A percentile compares a stretch with the other conserved stretches of the same genome.
These are phyloP conservation scores for Chaetomidium leptoderma DNA, from an alignment of 495 filamentous ascomycete species.

Conservation along the genomic window DNA sequence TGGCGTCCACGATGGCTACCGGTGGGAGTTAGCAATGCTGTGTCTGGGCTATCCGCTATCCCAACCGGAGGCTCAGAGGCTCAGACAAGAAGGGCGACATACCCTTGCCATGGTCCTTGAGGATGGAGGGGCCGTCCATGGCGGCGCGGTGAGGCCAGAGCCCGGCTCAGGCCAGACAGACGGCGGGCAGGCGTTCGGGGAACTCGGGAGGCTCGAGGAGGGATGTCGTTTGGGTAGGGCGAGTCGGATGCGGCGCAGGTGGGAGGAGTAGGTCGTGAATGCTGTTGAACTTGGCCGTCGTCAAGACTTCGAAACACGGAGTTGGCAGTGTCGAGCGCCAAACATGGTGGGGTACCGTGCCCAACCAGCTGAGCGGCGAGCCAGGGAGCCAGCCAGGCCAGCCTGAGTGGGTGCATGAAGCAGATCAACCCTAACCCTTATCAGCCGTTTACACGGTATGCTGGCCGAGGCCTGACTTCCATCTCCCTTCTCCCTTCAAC, in stretches of 20 bases:
- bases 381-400: too few species aligned
- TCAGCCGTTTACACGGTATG: too few species aligned
- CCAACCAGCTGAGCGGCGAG: neutral
- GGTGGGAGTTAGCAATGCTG: slow-evolving; percentile 1
- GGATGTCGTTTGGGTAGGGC: neutral
- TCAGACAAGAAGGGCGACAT: too few species aligned
- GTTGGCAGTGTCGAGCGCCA: slow-evolving; percentile 8
- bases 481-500: too few species aligned
- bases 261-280: neutral
- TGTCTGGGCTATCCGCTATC: too few species aligned
- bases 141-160: slow-evolving; percentile 17
- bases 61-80: too few species aligned
- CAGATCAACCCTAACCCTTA: slow-evolving; percentile 15
- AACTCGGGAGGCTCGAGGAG: neutral
- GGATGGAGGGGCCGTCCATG: slow-evolving; percentile 36
- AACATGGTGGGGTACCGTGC: slow-evolving; percentile 12
- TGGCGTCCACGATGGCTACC: slow-evolving; percentile 45
- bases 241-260: neutral
- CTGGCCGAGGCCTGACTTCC: too few species aligned
- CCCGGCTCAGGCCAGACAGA: slow-evolving; percentile 12
- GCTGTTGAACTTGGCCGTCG: neutral
- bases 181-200: neutral
- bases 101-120: slow-evolving; percentile 38
- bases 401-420: too few species aligned
- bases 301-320: slow-evolving; percentile 15